Base-by-base conservation (phyloP, 2,329 filamentous ascomycete species). In the Claviceps fusiformis region DNA sequence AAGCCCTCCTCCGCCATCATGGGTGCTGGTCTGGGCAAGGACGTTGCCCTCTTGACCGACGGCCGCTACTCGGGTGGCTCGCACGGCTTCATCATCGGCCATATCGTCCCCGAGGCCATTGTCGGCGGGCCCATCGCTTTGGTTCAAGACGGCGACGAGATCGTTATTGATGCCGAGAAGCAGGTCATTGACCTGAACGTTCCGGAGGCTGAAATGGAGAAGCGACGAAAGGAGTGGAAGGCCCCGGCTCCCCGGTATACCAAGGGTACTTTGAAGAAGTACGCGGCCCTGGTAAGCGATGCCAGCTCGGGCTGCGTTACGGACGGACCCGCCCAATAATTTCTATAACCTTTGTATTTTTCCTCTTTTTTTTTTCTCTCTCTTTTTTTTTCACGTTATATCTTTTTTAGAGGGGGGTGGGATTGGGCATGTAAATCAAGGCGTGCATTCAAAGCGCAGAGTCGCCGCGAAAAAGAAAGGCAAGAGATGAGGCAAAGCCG, bases 1-100 rank as follows among this genome's bases (percentile, higher is more conserved):
- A 95, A 95, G 75, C 89, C 91, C n/a, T 87, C 82, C 54, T 90
- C 88, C 0, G 89, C 90, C 52, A 87, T 96, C 65, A 95, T 95
- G 89, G 91, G 91, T 54, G 89, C 89, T 6, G 87, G 86, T 43
- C 79, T 96, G 47, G 85, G 85, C 62, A 78, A 87, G 63, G 85
- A 89, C 62, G 83, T 88, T 15, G 86, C 86, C 1, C 79, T 89
- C 50, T 76, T 89, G 58, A 88, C 86, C 2, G 85, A 90, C 63
- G 83, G 83, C 0, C 81, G 87, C 44, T 91, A 89, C 76, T 86
- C 82, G 9, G 89, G 89, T 56, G 89, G 87, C 53, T 86, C 81
- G 58, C 88, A 93, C 77, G 88, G 88, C 44, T 93, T 93, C 78
- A 74, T 93, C 62, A 92, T 93, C 63, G 88, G 88, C 1, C 88